Base-by-base conservation (phyloP, 2,329 filamentous ascomycete species). In the Hymenoscyphus infarciens region DNA sequence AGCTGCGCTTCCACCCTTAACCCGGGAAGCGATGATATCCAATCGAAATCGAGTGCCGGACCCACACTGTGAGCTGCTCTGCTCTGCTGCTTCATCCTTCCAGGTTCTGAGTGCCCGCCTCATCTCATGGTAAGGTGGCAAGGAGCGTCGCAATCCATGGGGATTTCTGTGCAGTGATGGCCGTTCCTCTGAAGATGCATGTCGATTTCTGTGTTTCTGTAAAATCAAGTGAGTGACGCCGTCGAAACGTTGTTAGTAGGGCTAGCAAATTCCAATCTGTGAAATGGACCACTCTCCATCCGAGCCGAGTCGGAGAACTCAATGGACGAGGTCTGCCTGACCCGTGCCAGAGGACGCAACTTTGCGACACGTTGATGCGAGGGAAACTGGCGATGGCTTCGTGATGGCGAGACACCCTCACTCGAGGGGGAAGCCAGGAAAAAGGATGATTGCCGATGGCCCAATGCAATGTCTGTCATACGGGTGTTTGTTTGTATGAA, bases 311-410 rank as follows among this genome's bases (percentile, higher is more conserved):
- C 19, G 19, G n/a, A 22, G 42, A 15, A n/a, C 42, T 49, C 6
- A 5, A 16, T 42, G 39, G 39, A n/a, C 15, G 15, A 13, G 25
- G 25, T 27, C 25, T 27, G 25, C 25, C 25, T 27, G 25, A 4
- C n/a, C n/a, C n/a, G n/a, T n/a, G 11, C 49, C 45, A 60, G 45
- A 57, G 42, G 33, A 22, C 58, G 57, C 38, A 59, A 54, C 53
- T 61, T 56, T 59, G 62, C 57, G 63, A 62, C 63, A 62, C 53
- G 52, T 22, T 45, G 38, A 60, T 25, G 60, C 57, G 27, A 59
- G 11, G 29, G 25, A n/a, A n/a, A 49, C 16, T 38, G 38, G 25
- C 38, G 57, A 59, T 27, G 5, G 22, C 15, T 49, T 33, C 33
- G 31, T 57, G 31, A 29, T n/a, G 10, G 38, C 38, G 16, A 45